Base-by-base conservation (phyloP, 352 stramenopile species). In the Phytophthora nicotianae region DNA sequence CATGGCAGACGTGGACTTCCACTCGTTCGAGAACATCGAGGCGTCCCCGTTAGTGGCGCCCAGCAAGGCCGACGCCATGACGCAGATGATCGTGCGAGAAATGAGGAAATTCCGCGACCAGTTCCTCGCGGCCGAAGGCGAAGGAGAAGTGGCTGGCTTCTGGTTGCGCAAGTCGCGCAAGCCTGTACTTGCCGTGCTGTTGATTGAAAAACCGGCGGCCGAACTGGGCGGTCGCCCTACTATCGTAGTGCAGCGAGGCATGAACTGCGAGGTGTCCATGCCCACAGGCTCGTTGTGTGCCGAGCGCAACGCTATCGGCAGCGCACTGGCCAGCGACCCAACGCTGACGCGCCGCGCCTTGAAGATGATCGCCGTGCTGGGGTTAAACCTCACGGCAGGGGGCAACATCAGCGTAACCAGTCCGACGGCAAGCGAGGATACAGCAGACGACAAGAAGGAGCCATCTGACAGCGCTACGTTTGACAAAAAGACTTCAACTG, bases 211-310 rank as follows among this genome's bases (percentile, higher is more conserved):
- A 57, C 42, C 68, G 37, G 74, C 86, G 41, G 67, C 73, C 3
- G 54, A 72, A 6, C 71, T 69, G 4, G 65, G 76, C 26, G 81
- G 88, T 58, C 72, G 56, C 5, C 55, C 69, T 20, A 68, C 49
- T 19, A 64, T 91, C 8, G 69, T 92, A 23, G 75, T 98, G 41
- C 97, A 98, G 59, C 87, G 97, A 54, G 97, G 97, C 29, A 99
- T 98, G 70, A 99, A 99, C 79, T 99, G 98, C 81, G 98, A 99
- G 74, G 97, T 99, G 32, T 97, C 86, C 20, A 98, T 98, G 94
- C 92, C 92, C n/a, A 98, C 92, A 24, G 89, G 96, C 2, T 98
- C 91, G 35, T 84, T 99, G 14, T 99, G 96, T 74, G 93, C 97
- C 3, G 97, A 99, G 78, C 86, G 97, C 17, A 99, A 99, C 62